Evolutionary conservation across 345 rosid genomes (phyloP), one percentile per base, ranked within the genome.

Genomic region (Clausena lansium): DNA sequence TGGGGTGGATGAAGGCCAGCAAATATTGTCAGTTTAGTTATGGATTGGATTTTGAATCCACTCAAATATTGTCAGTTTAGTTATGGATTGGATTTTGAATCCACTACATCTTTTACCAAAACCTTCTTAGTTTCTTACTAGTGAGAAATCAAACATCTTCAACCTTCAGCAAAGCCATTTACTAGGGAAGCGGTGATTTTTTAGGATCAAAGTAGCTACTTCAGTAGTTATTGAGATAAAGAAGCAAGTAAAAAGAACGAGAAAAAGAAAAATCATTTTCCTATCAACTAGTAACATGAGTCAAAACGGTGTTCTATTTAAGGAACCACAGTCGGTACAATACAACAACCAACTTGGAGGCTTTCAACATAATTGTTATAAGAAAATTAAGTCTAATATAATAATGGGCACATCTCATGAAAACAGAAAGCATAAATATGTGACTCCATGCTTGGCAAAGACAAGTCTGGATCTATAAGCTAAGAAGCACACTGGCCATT

Each of bases 321-420:
- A 67, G 25, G 45, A 67, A 22, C 35, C 71, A 52, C 6, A 36
- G 38, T 17, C 64, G 25, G 14, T 35, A 65, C n/a, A 32, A 45
- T 47, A 63, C 61, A 45, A 47, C 71, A 65, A 20, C 72, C 61
- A 67, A 76, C 36, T 54, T 52, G 57, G 15, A 35, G 35, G 47
- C 71, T 64, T 14, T 65, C 71, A 7, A 71, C 30, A 19, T 0
- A 60, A 58, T 10, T 35, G 19, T 66, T 35, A 36, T 9, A 36
- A 24, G 45, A 76, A 67, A 7, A 13, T 17, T 60, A 64, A 73
- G 25, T 78, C 66, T 76, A 61, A 70, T 79, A 52, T 57, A 67
- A 78, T 17, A 73, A 28, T 30, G 74, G 77, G 75, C 69, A 71
- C 61, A 55, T 76, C 81, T 17, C 60, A 77, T 24, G 66, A 32